Evolutionary conservation across 345 rosid genomes (phyloP).

Genomic region (Moricandia moricandioides): DNA sequence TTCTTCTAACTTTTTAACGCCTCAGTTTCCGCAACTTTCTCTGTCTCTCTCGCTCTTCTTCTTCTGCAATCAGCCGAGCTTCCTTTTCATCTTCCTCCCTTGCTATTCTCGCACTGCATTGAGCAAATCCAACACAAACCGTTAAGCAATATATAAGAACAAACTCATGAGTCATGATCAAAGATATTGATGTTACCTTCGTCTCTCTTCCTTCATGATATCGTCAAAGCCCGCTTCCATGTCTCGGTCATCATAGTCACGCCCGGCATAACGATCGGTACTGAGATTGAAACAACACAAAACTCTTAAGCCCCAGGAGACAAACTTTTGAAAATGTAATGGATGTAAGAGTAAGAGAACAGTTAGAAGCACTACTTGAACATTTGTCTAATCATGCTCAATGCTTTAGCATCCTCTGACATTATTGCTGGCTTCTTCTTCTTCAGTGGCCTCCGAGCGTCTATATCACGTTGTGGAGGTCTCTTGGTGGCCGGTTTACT

Average conservation of each 20-base stretch:
- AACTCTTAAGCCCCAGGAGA: neutral
- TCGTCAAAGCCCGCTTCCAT: conserved; percentile 92
- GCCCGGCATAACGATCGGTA: conserved; percentile 15
- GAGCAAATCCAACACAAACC: neutral
- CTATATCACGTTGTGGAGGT: conserved; percentile 34
- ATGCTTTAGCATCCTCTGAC: conserved; percentile 43
- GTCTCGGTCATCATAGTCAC: conserved; percentile 56
- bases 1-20: conserved; percentile 23
- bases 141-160: neutral
- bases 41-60: conserved; percentile 53
- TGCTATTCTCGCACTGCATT: conserved; percentile 64
- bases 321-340: neutral
- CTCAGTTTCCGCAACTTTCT: conserved; percentile 54
- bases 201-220: conserved; percentile 63
- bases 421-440: conserved; percentile 45
- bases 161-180: neutral
- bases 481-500: conserved; percentile 50
- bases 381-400: conserved; percentile 57
- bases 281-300: conserved; percentile 7
- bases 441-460: conserved; percentile 50
- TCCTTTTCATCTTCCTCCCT: conserved; percentile 67
- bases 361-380: conserved; percentile 41
- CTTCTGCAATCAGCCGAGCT: conserved; percentile 54
- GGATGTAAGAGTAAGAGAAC: neutral
- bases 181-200: conserved; percentile 51